Evolutionary conservation across 2,329 filamentous ascomycete species (phyloP), one percentile per base, ranked within the genome.

Genomic region (Calonectria multiphialidica): DNA sequence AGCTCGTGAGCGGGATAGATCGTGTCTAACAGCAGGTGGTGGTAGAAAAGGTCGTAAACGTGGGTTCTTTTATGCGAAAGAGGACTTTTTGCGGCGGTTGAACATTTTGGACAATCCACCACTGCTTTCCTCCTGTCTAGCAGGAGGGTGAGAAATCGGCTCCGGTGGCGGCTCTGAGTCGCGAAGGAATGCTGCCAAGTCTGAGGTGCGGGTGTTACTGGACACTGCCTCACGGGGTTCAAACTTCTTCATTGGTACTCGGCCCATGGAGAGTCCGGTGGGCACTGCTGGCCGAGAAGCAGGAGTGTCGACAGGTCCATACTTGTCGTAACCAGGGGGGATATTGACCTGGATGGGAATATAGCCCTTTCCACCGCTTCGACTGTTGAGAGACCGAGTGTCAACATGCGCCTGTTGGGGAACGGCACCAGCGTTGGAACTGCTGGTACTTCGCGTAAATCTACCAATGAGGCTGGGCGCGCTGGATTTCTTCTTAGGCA

Each of bases 131-230:
- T 86, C 86, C 35, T 81, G 83, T 21, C 81, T 81, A 1, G 78
- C 64, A 76, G 77, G 25, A 81, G 80, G n/a, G 79, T 78, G 77
- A 16, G 77, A 74, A 10, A 79, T 70, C 30, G 81, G 75, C 28
- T 82, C 78, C 16, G 87, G 86, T 2, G 92, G 91, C 3, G 93
- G 93, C 40, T 88, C 92, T 16, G 93, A 93, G 77, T 91, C 91
- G 66, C 89, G 90, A 37, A 97, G 84, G 81, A 96, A 96, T 64
- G 91, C 90, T 0, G 94, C 93, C 53, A 96, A 83, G 63, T 95
- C 93, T 21, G 89, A 88, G 2, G 93, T 95, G 55, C 84, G 83
- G n/a, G 83, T 93, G 50, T 82, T 82, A n/a, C 83, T 83, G 8
- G 81, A 82, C 42, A 85, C 83, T 3, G 89, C 83, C 5, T 91